phyloP scores from a whole-genome alignment of 768 basidiomycete species.

The Dentipellis sp. region DNA sequence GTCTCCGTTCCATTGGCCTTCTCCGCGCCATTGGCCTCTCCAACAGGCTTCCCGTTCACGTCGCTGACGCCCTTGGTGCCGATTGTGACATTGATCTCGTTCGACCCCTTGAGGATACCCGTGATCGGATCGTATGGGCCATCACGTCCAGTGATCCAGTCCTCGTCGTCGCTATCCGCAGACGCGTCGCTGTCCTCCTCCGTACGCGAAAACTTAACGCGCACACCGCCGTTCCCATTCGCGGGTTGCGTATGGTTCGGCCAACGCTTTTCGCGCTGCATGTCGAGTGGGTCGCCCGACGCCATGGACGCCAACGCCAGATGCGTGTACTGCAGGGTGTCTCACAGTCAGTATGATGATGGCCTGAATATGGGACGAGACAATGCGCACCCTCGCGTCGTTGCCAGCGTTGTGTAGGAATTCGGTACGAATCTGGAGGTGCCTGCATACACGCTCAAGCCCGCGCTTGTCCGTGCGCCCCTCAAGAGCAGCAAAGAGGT shows the following conservation, averaged over 20 bases:
- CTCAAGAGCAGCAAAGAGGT: slow-evolving; percentile 67
- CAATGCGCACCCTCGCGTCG: slow-evolving; percentile 60
- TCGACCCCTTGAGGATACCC: slow-evolving; percentile 7
- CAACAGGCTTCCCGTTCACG: background rate
- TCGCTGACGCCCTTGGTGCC: background rate
- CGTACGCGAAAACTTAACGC: slow-evolving; percentile 50
- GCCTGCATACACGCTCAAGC: slow-evolving; percentile 53
- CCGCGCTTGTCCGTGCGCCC: slow-evolving; percentile 44
- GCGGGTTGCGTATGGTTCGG: slow-evolving; percentile 40
- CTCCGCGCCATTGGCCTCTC: background rate
- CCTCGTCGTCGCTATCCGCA: slow-evolving; percentile 11
- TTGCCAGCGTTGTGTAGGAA: slow-evolving; percentile 81
- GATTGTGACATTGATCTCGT: slow-evolving; percentile 1
- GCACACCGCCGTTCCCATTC: slow-evolving; percentile 22
- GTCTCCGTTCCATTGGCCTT: background rate
- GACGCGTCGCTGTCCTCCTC: slow-evolving; percentile 38
- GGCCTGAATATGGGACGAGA: background rate
- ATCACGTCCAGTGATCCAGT: slow-evolving; percentile 2
- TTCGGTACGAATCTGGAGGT: slow-evolving; percentile 47
- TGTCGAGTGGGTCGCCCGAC: slow-evolving; percentile 60
- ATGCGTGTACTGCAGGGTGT: slow-evolving; percentile 52
- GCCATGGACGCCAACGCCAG: slow-evolving; percentile 63
- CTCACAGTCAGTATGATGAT: background rate
- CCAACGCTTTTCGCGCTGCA: slow-evolving; percentile 74
- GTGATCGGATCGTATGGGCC: slow-evolving; percentile 13